phyloP scores from a whole-genome alignment of 2,329 filamentous ascomycete genomes.

The Penicillium glabrum region DNA sequence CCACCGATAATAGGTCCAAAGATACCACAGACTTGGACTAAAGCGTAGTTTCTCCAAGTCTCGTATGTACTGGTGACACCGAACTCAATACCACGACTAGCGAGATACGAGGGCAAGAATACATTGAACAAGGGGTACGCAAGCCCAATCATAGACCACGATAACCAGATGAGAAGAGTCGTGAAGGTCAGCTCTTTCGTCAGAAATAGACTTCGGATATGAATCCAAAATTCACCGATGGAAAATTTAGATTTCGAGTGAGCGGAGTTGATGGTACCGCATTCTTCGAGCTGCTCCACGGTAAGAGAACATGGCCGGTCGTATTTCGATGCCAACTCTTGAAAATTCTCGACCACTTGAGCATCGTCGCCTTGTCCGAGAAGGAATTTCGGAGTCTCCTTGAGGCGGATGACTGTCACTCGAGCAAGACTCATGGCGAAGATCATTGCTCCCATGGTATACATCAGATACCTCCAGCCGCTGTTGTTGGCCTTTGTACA shows the following conservation, averaged over 20 bases:
- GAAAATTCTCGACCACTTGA: constrained; percentile 7
- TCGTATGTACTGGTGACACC: not conserved
- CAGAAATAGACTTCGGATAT: not conserved
- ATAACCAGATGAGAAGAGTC: not conserved
- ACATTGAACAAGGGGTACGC: not conserved
- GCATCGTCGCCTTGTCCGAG: constrained; percentile 14
- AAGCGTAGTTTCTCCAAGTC: not conserved
- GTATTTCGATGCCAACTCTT: constrained; percentile 16
- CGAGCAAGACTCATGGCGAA: not conserved
- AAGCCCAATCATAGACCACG: not conserved
- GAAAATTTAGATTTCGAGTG: not conserved
- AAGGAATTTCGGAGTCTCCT: constrained; percentile 16
- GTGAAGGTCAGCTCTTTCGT: not conserved
- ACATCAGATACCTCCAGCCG: not conserved
- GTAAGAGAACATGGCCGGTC: too few relatives aligned
- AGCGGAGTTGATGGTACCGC: constrained; percentile 15
- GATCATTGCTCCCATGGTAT: not conserved
- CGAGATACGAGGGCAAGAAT: not conserved
- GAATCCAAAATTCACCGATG: too few relatives aligned
- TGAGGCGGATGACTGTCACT: not conserved
- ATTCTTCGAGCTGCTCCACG: constrained; percentile 4
- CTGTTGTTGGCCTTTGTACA: not conserved
- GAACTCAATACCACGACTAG: not conserved
- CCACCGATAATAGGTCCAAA: not conserved
- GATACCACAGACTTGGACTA: not conserved